Conservation (phyloP, 192 early-diverging fungal genomes). For the Oehlia diaphana region DNA sequence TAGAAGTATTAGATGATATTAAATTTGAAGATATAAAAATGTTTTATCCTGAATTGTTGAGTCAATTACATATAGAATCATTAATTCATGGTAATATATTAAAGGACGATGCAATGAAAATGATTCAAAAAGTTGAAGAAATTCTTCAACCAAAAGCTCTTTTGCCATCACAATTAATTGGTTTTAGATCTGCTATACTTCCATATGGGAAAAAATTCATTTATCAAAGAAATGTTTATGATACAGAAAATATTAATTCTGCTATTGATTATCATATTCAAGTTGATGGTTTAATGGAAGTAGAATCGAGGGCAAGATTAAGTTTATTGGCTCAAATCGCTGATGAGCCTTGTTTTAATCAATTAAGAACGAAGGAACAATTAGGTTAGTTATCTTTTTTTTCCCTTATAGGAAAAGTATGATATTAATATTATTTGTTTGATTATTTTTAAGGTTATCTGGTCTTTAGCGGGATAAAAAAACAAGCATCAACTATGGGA, state of each 20-base stretch:
- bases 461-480: slow-evolving; percentile 53
- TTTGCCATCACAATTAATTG: slow-evolving; percentile 41
- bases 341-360: slow-evolving; percentile 86
- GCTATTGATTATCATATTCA: slow-evolving; percentile 80
- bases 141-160: slow-evolving; percentile 57
- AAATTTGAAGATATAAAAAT: slow-evolving; percentile 60
- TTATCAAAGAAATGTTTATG: slow-evolving; percentile 48
- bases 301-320: slow-evolving; percentile 49
- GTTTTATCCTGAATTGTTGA: slow-evolving; percentile 68
- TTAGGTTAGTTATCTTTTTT: slow-evolving; percentile 32
- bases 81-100: slow-evolving; percentile 80
- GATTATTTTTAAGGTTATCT: slow-evolving; percentile 52
- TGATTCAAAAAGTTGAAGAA: slow-evolving; percentile 51
- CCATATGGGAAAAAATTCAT: slow-evolving; percentile 39
- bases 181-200: slow-evolving; percentile 36
- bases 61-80: slow-evolving; percentile 65
- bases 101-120: slow-evolving; percentile 52
- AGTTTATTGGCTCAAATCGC: slow-evolving; percentile 73
- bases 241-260: slow-evolving; percentile 80
- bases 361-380: slow-evolving; percentile 84
- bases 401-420: neutral
- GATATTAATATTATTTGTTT: neutral
- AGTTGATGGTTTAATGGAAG: slow-evolving; percentile 57
- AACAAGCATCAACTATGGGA: slow-evolving; percentile 58
- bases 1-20: slow-evolving; percentile 61